These are phyloP conservation scores for Chlorella sorokiniana DNA, from an alignment of 139 green algal species.

Conservation along the genomic window DNA sequence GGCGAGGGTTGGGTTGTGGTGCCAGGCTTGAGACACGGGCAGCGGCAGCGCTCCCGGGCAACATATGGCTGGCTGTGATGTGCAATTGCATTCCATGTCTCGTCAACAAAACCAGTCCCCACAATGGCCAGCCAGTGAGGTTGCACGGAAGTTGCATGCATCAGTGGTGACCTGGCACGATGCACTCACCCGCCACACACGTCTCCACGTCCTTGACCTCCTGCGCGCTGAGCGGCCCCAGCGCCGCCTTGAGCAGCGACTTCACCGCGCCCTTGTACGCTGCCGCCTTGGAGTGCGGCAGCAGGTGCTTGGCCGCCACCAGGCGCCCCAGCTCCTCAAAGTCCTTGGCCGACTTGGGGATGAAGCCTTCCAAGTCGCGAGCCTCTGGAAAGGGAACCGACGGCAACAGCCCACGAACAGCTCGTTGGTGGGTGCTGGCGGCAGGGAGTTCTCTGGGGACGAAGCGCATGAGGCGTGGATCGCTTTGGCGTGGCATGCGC, in stretches of 20 bases:
- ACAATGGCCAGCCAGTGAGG: too few species aligned
- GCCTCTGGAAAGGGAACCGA: background rate
- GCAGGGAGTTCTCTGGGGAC: too few species aligned
- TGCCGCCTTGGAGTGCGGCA: conserved; percentile 58
- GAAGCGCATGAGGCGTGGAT: too few species aligned
- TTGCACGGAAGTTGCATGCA: background rate
- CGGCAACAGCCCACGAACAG: too few species aligned
- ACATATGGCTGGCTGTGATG: too few species aligned
- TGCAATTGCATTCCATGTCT: too few species aligned
- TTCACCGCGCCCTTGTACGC: conserved; percentile 67
- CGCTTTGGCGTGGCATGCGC: too few species aligned
- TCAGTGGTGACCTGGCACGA: background rate
- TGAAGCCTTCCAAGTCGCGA: conserved; percentile 61
- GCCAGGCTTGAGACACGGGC: background rate
- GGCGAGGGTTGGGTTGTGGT: background rate
- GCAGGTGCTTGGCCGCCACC: conserved; percentile 60
- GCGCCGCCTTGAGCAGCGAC: conserved; percentile 44
- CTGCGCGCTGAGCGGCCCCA: background rate
- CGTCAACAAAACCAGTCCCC: background rate
- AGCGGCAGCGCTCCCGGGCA: too few species aligned
- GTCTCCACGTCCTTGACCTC: conserved; percentile 79
- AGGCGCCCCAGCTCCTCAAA: conserved; percentile 67
- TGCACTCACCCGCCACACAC: conserved; percentile 44
- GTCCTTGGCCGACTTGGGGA: conserved; percentile 77
- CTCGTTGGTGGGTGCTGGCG: conserved; percentile 64